Evolutionary conservation across 2,329 filamentous ascomycete genomes (phyloP).

Genomic region (Neofusicoccum cordaticola): DNA sequence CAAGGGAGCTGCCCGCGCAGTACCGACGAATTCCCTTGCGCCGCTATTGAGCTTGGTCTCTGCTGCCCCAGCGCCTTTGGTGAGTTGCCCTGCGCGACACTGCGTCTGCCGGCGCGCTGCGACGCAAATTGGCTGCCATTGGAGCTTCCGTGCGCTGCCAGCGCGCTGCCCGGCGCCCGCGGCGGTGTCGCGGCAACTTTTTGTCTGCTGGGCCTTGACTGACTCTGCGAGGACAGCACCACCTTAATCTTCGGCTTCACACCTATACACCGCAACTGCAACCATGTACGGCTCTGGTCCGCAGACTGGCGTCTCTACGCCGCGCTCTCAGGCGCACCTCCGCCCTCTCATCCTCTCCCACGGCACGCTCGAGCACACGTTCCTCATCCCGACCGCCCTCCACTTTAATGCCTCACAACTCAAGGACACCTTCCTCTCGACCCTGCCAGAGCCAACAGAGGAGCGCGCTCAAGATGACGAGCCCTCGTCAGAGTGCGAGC

Average conservation of each 20-base stretch:
- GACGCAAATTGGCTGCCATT: neutral
- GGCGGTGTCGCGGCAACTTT: neutral
- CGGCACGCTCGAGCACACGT: conserved; percentile 92
- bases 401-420: conserved; percentile 96
- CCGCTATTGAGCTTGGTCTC: conserved; percentile 1
- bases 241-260: conserved; percentile 15
- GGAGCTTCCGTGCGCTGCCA: neutral
- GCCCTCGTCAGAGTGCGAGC: conserved; percentile 90
- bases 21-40: conserved; percentile 18
- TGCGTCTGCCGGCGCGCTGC: neutral
- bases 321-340: conserved; percentile 87
- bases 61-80: neutral
- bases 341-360: conserved; percentile 88
- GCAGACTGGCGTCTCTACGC: conserved; percentile 95
- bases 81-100: neutral
- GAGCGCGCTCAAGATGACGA: conserved; percentile 98
- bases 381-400: conserved; percentile 89
- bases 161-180: neutral
- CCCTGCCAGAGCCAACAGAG: conserved; percentile 86
- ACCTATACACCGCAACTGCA: conserved; percentile 21
- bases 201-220: neutral
- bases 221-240: conserved; percentile 1
- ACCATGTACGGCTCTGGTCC: conserved; percentile 85
- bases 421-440: conserved; percentile 83
- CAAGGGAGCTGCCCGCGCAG: conserved; percentile 19